phyloP scores from a whole-genome alignment of 1,139 yeast genomes.

The Protomyces gravidus region DNA sequence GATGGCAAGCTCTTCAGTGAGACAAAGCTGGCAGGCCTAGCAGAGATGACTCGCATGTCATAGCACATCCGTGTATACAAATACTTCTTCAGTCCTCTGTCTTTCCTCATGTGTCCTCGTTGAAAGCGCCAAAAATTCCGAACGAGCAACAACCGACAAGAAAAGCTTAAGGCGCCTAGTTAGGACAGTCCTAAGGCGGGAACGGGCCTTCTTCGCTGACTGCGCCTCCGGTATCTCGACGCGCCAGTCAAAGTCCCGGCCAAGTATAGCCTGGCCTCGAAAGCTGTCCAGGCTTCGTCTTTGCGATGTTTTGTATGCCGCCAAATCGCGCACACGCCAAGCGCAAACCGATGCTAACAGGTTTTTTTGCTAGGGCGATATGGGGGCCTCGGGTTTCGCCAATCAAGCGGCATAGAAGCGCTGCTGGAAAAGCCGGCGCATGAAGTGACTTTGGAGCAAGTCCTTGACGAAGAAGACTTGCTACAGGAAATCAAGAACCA shows the following conservation, averaged over 20 bases:
- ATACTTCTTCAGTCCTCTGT: too few species aligned
- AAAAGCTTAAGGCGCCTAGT: too few species aligned
- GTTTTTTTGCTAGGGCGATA: slow-evolving; percentile 10
- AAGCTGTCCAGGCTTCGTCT: neutral
- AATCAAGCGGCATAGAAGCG: slow-evolving; percentile 49
- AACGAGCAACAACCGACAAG: too few species aligned
- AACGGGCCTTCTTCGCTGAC: too few species aligned
- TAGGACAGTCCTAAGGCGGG: too few species aligned
- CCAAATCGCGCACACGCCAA: too few species aligned
- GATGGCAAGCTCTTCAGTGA: neutral
- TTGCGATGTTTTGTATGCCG: neutral
- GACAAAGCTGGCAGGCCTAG: neutral
- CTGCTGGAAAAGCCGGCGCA: slow-evolving; percentile 54
- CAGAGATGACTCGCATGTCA: neutral
- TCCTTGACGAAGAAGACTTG: slow-evolving; percentile 80
- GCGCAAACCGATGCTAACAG: neutral
- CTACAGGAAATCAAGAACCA: slow-evolving; percentile 79
- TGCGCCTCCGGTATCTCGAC: too few species aligned
- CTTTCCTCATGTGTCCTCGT: too few species aligned
- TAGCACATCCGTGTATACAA: too few species aligned
- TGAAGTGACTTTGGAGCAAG: slow-evolving; percentile 54
- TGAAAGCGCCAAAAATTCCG: too few species aligned
- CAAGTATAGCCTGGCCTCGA: too few species aligned
- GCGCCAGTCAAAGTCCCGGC: too few species aligned
- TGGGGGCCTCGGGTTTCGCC: slow-evolving; percentile 22